Evolutionary conservation across 1,284 basidiomycete genomes (phyloP), one percentile per base, ranked within the genome.

Genomic region (Phlebopus sp.): DNA sequence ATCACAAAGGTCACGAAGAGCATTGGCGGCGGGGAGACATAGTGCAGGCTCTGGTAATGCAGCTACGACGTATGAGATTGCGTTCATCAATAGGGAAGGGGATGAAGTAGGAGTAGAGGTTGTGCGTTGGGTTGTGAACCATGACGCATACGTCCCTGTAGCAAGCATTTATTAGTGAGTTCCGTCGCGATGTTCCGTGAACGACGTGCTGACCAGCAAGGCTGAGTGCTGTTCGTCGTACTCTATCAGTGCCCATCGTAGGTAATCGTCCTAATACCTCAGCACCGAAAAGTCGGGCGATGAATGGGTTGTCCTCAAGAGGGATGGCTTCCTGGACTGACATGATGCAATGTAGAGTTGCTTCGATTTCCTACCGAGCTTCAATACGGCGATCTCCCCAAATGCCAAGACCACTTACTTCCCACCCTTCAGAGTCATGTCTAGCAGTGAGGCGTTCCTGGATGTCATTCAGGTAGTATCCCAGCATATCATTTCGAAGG

Each of bases 241-340:
- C 73, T 34, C 87, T 78, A 42, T 79, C 74, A 32, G 79, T 74
- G 2, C 84, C 86, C 0, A 78, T 69, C 0, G 76, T 77, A 0
- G 90, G 84, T 11, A 94, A 63, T 11, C 75, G 69, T 5, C 81
- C 82, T 2, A 93, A 75, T 11, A 92, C 73, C 11, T 82, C 78
- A 0, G 81, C 71, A 10, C 82, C 81, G 61, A 94, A 93, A 11
- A 95, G 55, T 13, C 81, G 74, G 10, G 77, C 72, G 1, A 95
- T 73, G 47, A 82, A 76, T 1, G 71, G 71, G 27, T 82, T 80
- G 44, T 82, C 80, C 37, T 89, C 86, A 9, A 91, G 67, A 14
- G 91, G 88, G 3, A 94, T 76, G 0, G 90, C 90, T 72, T 96
- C 92, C 59, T 92, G 88, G 4, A 92, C 77, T 13, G 86, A 87